Conservation (phyloP, 257 asterid genomes). For the Solanum lycopersicoides region DNA sequence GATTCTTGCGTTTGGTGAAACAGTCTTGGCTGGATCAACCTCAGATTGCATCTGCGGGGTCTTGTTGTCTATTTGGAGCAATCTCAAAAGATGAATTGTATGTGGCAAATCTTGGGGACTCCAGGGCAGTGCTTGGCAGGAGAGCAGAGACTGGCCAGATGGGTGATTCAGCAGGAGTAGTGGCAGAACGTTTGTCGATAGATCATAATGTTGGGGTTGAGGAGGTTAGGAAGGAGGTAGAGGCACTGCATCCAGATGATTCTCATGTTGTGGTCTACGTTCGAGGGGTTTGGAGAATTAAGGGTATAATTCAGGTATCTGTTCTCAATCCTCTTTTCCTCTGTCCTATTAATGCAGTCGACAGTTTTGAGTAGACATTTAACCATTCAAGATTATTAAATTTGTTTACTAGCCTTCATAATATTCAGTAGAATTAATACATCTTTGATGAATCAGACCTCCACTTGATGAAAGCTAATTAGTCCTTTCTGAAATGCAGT, state of each 20-base stretch:
- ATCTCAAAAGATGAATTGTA: slow-evolving; percentile 18
- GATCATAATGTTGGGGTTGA: slow-evolving; percentile 33
- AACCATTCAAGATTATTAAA: background rate
- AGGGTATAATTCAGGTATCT: slow-evolving; percentile 34
- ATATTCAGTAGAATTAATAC: background rate
- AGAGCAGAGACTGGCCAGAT: background rate
- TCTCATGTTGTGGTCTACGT: slow-evolving; percentile 22
- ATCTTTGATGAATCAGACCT: background rate
- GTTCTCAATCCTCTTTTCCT: background rate
- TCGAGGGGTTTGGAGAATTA: slow-evolving; percentile 38
- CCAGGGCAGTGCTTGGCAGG: slow-evolving; percentile 34
- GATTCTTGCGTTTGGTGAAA: slow-evolving; percentile 22
- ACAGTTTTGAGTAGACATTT: background rate
- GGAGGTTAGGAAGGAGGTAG: slow-evolving; percentile 33
- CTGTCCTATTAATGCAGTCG: background rate
- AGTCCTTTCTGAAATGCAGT: background rate
- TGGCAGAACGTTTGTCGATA: slow-evolving; percentile 27
- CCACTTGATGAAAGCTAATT: background rate
- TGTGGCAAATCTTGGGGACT: slow-evolving; percentile 35
- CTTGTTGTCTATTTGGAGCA: slow-evolving; percentile 32
- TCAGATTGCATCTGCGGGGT: slow-evolving; percentile 29
- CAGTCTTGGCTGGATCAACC: slow-evolving; percentile 24
- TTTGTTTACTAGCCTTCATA: background rate
- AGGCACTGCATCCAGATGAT: slow-evolving; percentile 37
- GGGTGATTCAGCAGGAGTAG: slow-evolving; percentile 7